Evolutionary conservation across 1,284 basidiomycete genomes (phyloP), one percentile per base, ranked within the genome.

Genomic region (Ustilago loliicola): DNA sequence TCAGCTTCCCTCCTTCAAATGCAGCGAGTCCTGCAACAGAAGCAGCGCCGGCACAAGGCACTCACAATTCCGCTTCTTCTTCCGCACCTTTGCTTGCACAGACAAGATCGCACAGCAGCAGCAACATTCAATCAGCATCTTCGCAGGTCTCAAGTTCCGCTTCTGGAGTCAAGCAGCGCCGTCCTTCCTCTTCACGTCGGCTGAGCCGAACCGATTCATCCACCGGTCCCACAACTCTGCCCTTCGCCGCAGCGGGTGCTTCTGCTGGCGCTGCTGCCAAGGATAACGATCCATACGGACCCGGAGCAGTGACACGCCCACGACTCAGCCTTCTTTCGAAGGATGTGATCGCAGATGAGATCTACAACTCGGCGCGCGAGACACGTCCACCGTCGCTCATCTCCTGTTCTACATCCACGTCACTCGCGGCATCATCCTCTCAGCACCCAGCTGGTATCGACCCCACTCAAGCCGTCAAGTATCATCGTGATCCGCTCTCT

Each of bases 211-310:
- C 73, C 13, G 57, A 66, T 52, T 79, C 79, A 11, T 79, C 77
- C 4, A 70, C 67, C 2, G 77, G 70, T 17, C 73, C 79, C 4
- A 80, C 78, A 6, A 65, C 58, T 5, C n/a, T 77, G 17, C 42
- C 79, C 1, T 75, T 76, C 34, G 72, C 72, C 0, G 67, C 63
- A 6, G 61, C 76, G 2, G 66, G 59, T 10, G 32, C 48, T 40
- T 51, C 50, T 21, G 25, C 53, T 17, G 1, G 21, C 59, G 7
- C 5, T 42, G 29, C 30, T 36, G 27, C 68, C 19, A 63, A 61
- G 42, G 57, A 71, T 21, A 61, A 74, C 19, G 77, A 79, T 48
- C 77, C 73, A 3, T 77, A 58, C 23, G 78, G 80, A n/a, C 80
- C 80, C 1, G 36, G 47, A 4, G 66, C 78, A 19, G 63, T 81